Evolutionary conservation across 2,329 filamentous ascomycete species (phyloP).

Genomic region (Aureobasidium sp.): DNA sequence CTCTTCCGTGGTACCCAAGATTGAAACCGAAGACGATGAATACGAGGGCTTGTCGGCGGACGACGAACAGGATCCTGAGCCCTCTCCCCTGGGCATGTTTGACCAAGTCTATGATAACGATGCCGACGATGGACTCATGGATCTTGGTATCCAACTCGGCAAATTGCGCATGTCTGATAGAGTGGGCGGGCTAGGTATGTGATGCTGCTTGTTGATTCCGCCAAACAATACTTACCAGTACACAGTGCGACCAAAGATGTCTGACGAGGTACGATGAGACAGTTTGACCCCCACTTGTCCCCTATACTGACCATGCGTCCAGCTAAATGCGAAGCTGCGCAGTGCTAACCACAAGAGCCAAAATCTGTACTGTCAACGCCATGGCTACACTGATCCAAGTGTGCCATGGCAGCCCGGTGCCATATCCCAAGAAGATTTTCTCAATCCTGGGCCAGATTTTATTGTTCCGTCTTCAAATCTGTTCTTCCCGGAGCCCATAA

Average conservation of each 20-base stretch:
- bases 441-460: conserved; percentile 56
- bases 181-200: conserved; percentile 52
- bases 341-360: background rate
- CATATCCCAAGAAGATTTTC: conserved; percentile 35
- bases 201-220: background rate
- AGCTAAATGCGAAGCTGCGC: conserved; percentile 7
- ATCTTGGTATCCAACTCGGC: conserved; percentile 62
- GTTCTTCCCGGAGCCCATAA: conserved; percentile 49
- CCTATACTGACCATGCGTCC: background rate
- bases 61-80: conserved; percentile 52
- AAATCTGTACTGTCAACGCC: conserved; percentile 1
- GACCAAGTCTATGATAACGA: conserved; percentile 61
- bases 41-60: conserved; percentile 42
- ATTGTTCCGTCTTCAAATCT: conserved; percentile 60
- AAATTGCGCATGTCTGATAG: conserved; percentile 65
- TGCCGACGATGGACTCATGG: conserved; percentile 58
- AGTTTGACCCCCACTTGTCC: background rate
- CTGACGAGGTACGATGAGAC: conserved; percentile 52
- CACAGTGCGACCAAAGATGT: conserved; percentile 55
- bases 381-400: background rate
- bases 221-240: background rate
- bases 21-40: conserved; percentile 47
- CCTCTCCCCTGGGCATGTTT: conserved; percentile 52
- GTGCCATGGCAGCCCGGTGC: conserved; percentile 1
- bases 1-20: conserved; percentile 18